Evolutionary conservation across 441 rosid genomes (phyloP).

Genomic region (Raphanus hybrid): DNA sequence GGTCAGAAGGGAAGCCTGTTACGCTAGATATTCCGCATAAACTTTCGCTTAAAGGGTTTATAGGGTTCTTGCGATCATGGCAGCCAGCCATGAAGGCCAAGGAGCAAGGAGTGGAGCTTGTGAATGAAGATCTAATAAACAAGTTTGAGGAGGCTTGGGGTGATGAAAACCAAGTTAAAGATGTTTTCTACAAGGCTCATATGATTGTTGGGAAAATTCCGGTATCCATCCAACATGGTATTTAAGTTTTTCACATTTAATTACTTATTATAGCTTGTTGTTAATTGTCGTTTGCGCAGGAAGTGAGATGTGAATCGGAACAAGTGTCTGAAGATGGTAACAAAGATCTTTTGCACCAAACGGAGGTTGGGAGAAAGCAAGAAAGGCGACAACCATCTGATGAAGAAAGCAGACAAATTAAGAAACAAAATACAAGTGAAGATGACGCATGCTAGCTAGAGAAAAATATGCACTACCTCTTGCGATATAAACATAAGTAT

Average conservation of each 20-base stretch:
- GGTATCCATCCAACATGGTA: constrained; percentile 21
- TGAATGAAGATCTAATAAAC: constrained; percentile 48
- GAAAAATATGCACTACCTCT: neutral
- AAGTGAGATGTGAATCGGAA: constrained; percentile 21
- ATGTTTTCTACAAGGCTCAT: constrained; percentile 56
- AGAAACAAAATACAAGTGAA: constrained; percentile 39
- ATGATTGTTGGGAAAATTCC: constrained; percentile 59
- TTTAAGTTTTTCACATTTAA: neutral
- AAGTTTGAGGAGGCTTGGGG: constrained; percentile 74
- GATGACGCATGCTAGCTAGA: constrained; percentile 14
- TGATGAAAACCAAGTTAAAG: constrained; percentile 51
- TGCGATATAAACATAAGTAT: neutral
- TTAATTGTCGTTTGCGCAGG: constrained; percentile 14
- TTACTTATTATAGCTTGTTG: neutral
- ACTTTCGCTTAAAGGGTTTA: constrained; percentile 55
- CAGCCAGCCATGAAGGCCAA: constrained; percentile 59
- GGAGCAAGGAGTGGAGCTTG: constrained; percentile 67
- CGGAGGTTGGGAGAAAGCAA: constrained; percentile 34
- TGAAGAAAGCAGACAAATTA: constrained; percentile 36
- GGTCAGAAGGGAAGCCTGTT: constrained; percentile 59
- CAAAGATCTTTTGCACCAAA: constrained; percentile 28
- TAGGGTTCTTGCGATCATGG: constrained; percentile 56
- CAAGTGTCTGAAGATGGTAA: constrained; percentile 22
- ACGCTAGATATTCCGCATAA: constrained; percentile 56
- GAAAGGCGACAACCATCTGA: constrained; percentile 33